Conservation (phyloP, 129 eudicot genomes). For the Centella asiatica region DNA sequence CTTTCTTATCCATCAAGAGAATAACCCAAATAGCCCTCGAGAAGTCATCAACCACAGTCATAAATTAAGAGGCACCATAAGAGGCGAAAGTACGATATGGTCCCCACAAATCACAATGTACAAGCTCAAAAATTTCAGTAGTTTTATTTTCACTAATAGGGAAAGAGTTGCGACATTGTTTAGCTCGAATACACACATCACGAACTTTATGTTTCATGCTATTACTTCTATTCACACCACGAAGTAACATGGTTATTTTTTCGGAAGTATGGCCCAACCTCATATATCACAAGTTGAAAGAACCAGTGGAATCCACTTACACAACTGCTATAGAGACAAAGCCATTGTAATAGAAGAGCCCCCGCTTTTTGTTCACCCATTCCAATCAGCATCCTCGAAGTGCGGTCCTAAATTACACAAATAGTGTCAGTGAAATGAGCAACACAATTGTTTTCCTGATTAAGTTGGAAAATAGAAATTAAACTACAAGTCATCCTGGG, state of each 20-base stretch:
- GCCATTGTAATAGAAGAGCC: background rate
- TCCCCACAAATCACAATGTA: constrained; percentile 5
- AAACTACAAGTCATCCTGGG: constrained; percentile 1
- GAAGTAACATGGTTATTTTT: background rate
- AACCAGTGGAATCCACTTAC: too few species aligned
- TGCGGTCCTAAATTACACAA: constrained; percentile 14
- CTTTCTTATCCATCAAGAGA: constrained; percentile 1
- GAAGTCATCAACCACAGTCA: background rate
- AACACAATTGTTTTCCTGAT: background rate
- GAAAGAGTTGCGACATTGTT: too few species aligned
- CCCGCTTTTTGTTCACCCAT: constrained; percentile 17
- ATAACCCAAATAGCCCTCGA: constrained; percentile 3
- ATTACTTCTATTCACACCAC: too few species aligned
- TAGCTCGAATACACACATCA: too few species aligned
- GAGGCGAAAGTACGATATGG: background rate
- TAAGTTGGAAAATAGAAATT: constrained; percentile 10
- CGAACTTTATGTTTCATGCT: too few species aligned
- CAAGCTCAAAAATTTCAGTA: background rate
- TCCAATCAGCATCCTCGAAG: constrained; percentile 18
- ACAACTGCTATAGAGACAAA: too few species aligned
- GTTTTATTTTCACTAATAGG: too few species aligned
- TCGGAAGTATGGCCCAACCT: background rate
- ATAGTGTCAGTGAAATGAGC: background rate
- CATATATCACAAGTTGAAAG: background rate
- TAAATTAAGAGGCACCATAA: background rate